phyloP scores from a whole-genome alignment of 768 basidiomycete species.

The Lactarius hatsudake region DNA sequence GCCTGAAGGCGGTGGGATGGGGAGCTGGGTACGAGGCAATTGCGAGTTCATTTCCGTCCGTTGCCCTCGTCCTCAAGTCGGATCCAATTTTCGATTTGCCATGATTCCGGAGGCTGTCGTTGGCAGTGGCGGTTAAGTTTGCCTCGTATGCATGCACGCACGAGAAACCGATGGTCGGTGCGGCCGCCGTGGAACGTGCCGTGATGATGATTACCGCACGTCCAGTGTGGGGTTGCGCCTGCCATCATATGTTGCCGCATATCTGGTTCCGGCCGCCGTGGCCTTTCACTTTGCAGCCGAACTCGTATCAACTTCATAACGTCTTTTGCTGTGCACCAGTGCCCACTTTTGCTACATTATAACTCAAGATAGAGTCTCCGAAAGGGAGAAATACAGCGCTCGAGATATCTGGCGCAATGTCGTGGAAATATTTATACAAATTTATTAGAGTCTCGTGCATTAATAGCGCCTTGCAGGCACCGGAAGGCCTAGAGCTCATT shows the following conservation, averaged over 20 bases:
- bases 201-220: neutral
- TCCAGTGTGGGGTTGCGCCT: neutral
- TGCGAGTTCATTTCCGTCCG: neutral
- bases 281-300: neutral
- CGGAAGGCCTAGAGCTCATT: neutral
- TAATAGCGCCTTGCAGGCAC: slow-evolving; percentile 2
- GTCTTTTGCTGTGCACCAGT: neutral
- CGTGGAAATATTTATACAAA: neutral
- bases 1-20: slow-evolving; percentile 5
- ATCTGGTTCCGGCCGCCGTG: neutral
- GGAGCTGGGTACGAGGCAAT: slow-evolving; percentile 15
- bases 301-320: neutral
- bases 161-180: neutral
- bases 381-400: neutral
- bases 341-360: neutral
- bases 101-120: neutral
- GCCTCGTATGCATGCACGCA: neutral
- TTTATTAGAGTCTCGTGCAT: neutral
- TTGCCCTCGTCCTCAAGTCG: no score
- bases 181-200: neutral
- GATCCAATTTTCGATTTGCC: neutral
- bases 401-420: neutral
- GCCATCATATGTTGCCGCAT: neutral
- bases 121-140: neutral
- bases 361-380: neutral